These are phyloP conservation scores for Osmanthus fragrans DNA, from an alignment of 257 asterid species.

Conservation along the genomic window DNA sequence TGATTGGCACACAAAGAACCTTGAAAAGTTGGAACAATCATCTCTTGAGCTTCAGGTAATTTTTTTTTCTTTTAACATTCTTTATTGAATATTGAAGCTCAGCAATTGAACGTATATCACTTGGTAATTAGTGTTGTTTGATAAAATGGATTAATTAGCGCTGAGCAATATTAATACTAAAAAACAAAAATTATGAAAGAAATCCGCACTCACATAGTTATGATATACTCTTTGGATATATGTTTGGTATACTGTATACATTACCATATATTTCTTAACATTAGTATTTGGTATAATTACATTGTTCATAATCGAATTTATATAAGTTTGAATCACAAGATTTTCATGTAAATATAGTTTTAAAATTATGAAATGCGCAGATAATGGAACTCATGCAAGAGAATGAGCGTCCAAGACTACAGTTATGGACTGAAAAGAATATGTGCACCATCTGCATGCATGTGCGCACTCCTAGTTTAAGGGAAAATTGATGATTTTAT, in stretches of 20 bases:
- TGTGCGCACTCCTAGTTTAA: background rate
- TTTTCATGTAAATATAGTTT: background rate
- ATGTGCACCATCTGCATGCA: background rate
- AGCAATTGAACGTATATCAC: too few species aligned
- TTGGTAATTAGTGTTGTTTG: too few species aligned
- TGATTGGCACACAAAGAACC: constrained; percentile 72
- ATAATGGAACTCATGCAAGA: constrained; percentile 70
- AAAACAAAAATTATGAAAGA: too few species aligned
- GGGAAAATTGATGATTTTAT: background rate
- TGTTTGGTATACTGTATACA: too few species aligned
- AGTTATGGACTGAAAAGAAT: constrained; percentile 32
- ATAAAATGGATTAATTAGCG: too few species aligned
- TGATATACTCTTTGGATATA: too few species aligned
- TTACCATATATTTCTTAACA: too few species aligned
- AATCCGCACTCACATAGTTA: too few species aligned
- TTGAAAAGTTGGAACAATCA: constrained; percentile 67
- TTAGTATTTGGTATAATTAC: background rate
- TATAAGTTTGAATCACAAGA: background rate
- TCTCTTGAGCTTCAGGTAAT: constrained; percentile 75
- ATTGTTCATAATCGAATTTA: background rate
- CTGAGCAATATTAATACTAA: too few species aligned
- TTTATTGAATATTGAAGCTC: too few species aligned
- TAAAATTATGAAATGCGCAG: constrained; percentile 31
- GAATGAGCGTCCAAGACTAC: constrained; percentile 55
- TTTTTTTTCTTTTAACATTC: background rate